These are phyloP conservation scores for Conoideocrella luteorostrata DNA, from an alignment of 2,329 filamentous ascomycete species.

Conservation along the genomic window DNA sequence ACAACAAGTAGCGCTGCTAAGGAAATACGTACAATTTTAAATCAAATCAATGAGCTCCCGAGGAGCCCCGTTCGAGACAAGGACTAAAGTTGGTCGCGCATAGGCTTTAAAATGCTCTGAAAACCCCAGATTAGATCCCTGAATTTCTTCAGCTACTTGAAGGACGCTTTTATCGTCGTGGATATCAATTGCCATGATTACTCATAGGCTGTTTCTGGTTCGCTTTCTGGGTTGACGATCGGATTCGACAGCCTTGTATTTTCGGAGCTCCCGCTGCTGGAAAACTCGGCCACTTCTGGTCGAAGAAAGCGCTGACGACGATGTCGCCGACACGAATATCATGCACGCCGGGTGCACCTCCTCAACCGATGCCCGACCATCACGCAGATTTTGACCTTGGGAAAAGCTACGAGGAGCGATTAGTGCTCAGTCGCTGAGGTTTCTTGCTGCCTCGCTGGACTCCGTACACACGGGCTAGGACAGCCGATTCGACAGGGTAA, in stretches of 20 bases:
- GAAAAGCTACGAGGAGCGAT: too few species aligned
- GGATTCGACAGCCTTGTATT: too few species aligned
- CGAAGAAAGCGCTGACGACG: neutral
- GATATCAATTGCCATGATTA: conserved; percentile 76
- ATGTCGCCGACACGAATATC: neutral
- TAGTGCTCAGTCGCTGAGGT: too few species aligned
- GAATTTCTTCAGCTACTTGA: conserved; percentile 70
- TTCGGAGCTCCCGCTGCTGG: too few species aligned
- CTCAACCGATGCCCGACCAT: too few species aligned
- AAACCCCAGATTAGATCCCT: conserved; percentile 60
- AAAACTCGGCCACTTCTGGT: too few species aligned
- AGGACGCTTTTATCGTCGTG: conserved; percentile 63
- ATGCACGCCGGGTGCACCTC: too few species aligned
- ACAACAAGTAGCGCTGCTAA: neutral
- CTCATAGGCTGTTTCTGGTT: conserved; percentile 35
- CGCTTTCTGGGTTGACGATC: neutral
- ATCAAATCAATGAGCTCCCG: conserved; percentile 26
- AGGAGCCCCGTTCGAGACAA: conserved; percentile 43
- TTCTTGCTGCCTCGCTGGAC: too few species aligned
- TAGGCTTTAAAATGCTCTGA: conserved; percentile 55
- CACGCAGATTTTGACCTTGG: too few species aligned
- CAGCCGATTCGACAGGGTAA: too few species aligned
- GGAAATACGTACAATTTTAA: conserved; percentile 2
- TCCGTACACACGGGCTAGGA: too few species aligned
- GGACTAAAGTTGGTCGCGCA: conserved; percentile 47